Evolutionary conservation across 192 early-diverging fungal species (phyloP).

Genomic region (Spizellomyces punctatus): DNA sequence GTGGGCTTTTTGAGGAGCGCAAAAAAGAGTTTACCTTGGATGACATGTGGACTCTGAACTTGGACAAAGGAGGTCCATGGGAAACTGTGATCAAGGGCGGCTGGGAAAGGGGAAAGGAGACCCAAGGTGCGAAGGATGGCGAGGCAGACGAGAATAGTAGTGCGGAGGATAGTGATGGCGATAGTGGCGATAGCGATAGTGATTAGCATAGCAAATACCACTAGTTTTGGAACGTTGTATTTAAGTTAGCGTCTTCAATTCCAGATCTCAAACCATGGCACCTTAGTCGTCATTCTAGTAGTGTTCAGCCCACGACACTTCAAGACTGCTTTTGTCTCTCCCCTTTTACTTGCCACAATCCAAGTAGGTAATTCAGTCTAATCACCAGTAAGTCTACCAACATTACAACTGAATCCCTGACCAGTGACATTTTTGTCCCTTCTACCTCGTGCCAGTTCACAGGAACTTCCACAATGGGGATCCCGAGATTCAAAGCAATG

Average conservation of each 20-base stretch:
- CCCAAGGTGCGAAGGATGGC: slow-evolving; percentile 44
- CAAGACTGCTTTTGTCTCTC: background rate
- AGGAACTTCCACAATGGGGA: slow-evolving; percentile 85
- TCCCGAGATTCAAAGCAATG: slow-evolving; percentile 68
- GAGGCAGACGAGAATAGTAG: slow-evolving; percentile 52
- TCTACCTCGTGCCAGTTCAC: slow-evolving; percentile 98
- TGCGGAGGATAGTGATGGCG: slow-evolving; percentile 12
- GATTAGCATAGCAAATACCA: background rate
- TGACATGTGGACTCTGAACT: slow-evolving; percentile 63
- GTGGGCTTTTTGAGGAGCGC: slow-evolving; percentile 67
- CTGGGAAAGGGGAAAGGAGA: slow-evolving; percentile 54
- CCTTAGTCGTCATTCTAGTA: too few species aligned
- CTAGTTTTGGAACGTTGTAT: background rate
- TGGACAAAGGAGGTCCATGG: slow-evolving; percentile 69
- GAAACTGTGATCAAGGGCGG: slow-evolving; percentile 47
- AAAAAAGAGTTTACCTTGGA: slow-evolving; percentile 63
- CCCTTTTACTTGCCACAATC: slow-evolving; percentile 68
- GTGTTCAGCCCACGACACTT: background rate
- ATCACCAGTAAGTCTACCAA: slow-evolving; percentile 85
- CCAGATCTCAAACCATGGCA: too few species aligned
- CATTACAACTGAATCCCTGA: slow-evolving; percentile 89
- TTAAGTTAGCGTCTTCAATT: too few species aligned
- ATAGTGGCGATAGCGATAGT: slow-evolving; percentile 14
- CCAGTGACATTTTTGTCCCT: slow-evolving; percentile 88
- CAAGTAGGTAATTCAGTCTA: slow-evolving; percentile 79